Evolutionary conservation across 495 filamentous ascomycete genomes (phyloP).

Genomic region (Penicillium cataractarum): DNA sequence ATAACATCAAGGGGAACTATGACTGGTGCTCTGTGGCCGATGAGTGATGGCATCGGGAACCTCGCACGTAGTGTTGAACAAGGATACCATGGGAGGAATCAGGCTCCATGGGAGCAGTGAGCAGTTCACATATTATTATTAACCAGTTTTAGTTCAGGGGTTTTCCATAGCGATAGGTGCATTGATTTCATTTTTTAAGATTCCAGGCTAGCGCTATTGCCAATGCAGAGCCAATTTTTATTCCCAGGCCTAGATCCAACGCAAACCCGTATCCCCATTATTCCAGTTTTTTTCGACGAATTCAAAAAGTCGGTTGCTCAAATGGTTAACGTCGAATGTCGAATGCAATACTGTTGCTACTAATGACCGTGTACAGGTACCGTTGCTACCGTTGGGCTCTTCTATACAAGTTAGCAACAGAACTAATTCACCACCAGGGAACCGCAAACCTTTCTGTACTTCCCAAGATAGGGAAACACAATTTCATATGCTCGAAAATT

Average conservation of each 20-base stretch:
- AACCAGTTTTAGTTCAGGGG: background rate
- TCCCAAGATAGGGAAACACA: conserved; percentile 22
- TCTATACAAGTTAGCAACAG: too few relatives aligned
- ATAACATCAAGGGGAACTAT: conserved; percentile 36
- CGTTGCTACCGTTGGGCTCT: too few relatives aligned
- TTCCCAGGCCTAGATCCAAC: background rate
- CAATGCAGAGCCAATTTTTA: background rate
- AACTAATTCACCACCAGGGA: background rate
- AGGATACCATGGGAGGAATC: background rate
- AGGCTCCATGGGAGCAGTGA: background rate
- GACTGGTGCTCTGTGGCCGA: conserved; percentile 11
- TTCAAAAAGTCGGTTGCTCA: background rate
- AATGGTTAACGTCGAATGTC: background rate
- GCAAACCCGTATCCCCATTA: background rate
- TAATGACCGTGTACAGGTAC: background rate
- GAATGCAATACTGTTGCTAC: background rate
- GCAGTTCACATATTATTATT: background rate
- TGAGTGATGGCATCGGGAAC: background rate
- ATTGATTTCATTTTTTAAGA: background rate
- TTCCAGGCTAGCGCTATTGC: background rate
- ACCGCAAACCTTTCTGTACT: conserved; percentile 8
- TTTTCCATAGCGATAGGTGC: background rate
- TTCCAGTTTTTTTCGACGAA: background rate
- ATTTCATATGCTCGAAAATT: conserved; percentile 28
- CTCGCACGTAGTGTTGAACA: background rate